Evolutionary conservation across 2,329 filamentous ascomycete species (phyloP).

Genomic region (Escovopsis weberi): DNA sequence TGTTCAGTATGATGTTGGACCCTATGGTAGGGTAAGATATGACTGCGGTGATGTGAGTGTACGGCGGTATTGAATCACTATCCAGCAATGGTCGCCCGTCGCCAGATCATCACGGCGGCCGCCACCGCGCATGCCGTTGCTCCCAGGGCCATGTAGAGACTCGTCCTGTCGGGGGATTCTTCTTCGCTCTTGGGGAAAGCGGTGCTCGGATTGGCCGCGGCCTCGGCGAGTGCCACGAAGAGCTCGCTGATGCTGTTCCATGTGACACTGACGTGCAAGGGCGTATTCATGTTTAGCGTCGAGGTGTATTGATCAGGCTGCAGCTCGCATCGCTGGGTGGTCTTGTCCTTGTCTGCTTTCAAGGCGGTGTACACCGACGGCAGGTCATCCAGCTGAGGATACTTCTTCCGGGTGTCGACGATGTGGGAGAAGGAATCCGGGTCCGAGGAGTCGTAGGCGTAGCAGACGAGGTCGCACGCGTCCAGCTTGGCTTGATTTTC

Average conservation of each 20-base stretch:
- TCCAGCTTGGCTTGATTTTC: slow-evolving; percentile 86
- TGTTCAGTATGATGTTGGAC: too few relatives aligned
- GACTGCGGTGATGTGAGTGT: too few relatives aligned
- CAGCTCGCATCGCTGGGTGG: slow-evolving; percentile 80
- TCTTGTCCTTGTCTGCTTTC: slow-evolving; percentile 92
- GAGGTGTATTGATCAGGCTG: slow-evolving; percentile 90
- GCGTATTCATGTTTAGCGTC: slow-evolving; percentile 72
- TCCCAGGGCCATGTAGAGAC: slow-evolving; percentile 72
- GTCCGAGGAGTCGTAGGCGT: slow-evolving; percentile 92
- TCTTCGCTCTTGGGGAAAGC: slow-evolving; percentile 86
- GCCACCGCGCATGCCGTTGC: slow-evolving; percentile 51
- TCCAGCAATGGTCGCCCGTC: slow-evolving; percentile 36
- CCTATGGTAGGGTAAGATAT: too few relatives aligned
- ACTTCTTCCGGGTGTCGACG: slow-evolving; percentile 61
- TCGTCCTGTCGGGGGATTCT: slow-evolving; percentile 67
- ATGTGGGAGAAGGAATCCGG: slow-evolving; percentile 93
- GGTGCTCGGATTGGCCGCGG: slow-evolving; percentile 75
- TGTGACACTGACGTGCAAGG: slow-evolving; percentile 84
- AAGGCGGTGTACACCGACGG: slow-evolving; percentile 85
- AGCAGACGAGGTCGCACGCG: slow-evolving; percentile 86
- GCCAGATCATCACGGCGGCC: slow-evolving; percentile 52
- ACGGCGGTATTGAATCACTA: slow-evolving; percentile 6
- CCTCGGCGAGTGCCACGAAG: slow-evolving; percentile 83
- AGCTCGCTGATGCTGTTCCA: slow-evolving; percentile 92
- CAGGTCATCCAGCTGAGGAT: slow-evolving; percentile 74